Evolutionary conservation across 768 basidiomycete genomes (phyloP).

Genomic region (Daedaleopsis nitida): DNA sequence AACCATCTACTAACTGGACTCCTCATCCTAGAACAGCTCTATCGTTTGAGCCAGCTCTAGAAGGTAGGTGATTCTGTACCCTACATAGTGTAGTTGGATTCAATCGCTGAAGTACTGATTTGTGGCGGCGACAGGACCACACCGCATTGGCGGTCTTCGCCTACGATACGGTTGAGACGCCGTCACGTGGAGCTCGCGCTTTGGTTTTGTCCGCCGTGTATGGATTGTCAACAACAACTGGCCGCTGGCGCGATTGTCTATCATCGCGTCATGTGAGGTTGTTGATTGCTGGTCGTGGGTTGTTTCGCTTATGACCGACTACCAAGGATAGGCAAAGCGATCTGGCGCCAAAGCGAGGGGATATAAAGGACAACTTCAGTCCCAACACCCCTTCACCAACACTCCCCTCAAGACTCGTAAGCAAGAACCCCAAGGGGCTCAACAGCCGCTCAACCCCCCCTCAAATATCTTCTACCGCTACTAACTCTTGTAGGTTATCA

Average conservation of each 20-base stretch:
- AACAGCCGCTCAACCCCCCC: neutral
- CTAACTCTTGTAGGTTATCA: neutral
- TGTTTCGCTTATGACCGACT: neutral
- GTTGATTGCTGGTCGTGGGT: too few relatives aligned
- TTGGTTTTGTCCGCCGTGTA: conserved; percentile 15
- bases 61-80: too few relatives aligned
- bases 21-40: too few relatives aligned
- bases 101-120: neutral
- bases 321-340: conserved; percentile 8
- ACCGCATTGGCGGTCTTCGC: neutral
- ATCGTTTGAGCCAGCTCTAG: too few relatives aligned
- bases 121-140: too few relatives aligned
- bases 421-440: conserved; percentile 8
- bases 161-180: neutral
- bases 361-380: neutral
- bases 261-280: neutral
- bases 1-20: too few relatives aligned
- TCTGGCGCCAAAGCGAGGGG: conserved; percentile 2
- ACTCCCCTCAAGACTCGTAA: neutral
- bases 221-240: neutral
- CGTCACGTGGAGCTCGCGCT: conserved; percentile 5
- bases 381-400: conserved; percentile 4
- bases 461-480: neutral
- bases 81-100: too few relatives aligned
- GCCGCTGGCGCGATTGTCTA: neutral